A percentile compares a stretch with the other conserved stretches of the same genome.
These are phyloP conservation scores for Fusarium falciforme DNA, from an alignment of 2,329 filamentous ascomycete species.

Conservation along the genomic window DNA sequence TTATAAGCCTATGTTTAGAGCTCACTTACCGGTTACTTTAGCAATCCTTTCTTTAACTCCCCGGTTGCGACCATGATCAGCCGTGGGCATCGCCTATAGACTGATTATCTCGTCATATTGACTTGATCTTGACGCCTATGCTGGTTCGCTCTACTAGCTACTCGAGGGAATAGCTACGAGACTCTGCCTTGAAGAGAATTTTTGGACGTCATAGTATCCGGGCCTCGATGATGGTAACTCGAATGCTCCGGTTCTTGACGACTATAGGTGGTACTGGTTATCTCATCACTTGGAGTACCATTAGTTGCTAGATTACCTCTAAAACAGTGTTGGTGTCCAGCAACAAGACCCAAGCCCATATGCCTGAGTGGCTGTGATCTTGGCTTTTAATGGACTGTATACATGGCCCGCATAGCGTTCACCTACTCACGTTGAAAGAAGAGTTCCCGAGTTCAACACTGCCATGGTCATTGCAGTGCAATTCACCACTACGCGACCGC, in stretches of 20 bases:
- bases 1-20: not conserved
- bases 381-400: not conserved
- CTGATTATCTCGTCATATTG: not conserved
- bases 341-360: not conserved
- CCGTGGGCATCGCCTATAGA: not conserved
- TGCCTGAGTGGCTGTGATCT: not conserved
- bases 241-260: not conserved
- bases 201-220: not conserved
- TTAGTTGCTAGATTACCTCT: not conserved
- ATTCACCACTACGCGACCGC: not conserved
- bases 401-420: not conserved
- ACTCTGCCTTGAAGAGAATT: not conserved
- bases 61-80: not conserved
- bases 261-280: not conserved
- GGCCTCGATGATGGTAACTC: not conserved
- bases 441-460: not conserved
- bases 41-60: not conserved
- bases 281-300: not conserved
- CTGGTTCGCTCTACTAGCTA: not conserved
- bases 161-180: not conserved
- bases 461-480: not conserved
- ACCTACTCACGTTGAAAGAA: not conserved
- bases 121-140: not conserved
- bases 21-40: accelerated
- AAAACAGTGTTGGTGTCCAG: not conserved